These are phyloP conservation scores for Dissophora ornata DNA, from an alignment of 192 early-diverging fungal genomes.

Conservation along the genomic window DNA sequence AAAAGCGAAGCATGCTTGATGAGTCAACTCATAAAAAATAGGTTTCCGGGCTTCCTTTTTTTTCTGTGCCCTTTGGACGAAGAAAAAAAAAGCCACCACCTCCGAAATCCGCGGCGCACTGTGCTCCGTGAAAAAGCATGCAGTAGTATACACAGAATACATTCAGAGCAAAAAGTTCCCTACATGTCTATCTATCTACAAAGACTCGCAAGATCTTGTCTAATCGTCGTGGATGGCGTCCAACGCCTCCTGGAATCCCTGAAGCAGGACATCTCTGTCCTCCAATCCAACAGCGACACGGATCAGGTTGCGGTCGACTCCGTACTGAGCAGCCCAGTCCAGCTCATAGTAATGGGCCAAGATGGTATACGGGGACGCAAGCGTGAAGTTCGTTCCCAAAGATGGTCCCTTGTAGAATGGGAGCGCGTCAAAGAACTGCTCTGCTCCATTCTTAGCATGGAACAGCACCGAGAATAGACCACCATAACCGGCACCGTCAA, in stretches of 20 bases:
- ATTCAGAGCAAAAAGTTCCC: too few species aligned
- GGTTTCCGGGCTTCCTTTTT: too few species aligned
- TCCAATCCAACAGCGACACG: conserved; percentile 94
- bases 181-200: too few species aligned
- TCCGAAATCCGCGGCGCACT: too few species aligned
- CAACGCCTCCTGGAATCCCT: conserved; percentile 78
- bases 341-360: conserved; percentile 95
- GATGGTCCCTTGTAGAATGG: conserved; percentile 92
- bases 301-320: conserved; percentile 79
- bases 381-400: conserved; percentile 96
- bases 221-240: conserved; percentile 57
- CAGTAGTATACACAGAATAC: too few species aligned
- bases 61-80: background rate
- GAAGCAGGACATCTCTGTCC: conserved; percentile 73
- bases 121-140: too few species aligned
- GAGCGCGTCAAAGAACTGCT: conserved; percentile 84
- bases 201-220: too few species aligned
- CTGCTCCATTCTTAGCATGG: conserved; percentile 64
- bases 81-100: too few species aligned
- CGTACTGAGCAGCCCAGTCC: conserved; percentile 90
- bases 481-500: conserved; percentile 80
- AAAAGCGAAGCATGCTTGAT: background rate
- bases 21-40: background rate
- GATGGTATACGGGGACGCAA: conserved; percentile 94
- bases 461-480: conserved; percentile 89